Base-by-base conservation (phyloP, 2,329 filamentous ascomycete genomes). In the Lasiodiplodia gonubiensis region DNA sequence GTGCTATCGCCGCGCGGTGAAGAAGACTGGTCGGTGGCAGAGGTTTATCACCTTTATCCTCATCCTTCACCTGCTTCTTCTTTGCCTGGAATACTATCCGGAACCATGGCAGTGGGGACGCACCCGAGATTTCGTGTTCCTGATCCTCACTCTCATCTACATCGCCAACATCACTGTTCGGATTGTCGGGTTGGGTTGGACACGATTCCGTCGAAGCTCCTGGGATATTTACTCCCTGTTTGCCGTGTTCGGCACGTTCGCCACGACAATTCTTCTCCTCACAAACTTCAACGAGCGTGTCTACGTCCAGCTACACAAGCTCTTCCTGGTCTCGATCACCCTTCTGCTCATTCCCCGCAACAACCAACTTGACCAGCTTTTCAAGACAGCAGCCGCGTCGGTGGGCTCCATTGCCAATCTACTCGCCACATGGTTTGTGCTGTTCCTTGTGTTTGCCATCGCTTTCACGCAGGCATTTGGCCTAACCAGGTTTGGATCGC, bases 351-450 rank as follows among this genome's bases (percentile, higher is more conserved):
- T 99, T 69, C 95, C 95, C 1, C 88, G 96, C 63, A 99, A 99
- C 77, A 96, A 99, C 73, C 94, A 97, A 60, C 86, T 99, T 25
- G 96, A 99, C 76, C 95, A 99, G 77, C 88, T 99, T 0, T 99
- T 99, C 88, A 99, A 99, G 80, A 99, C 96, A 1, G 96, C 94
- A 0, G 95, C 95, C 12, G 95, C 94, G 64, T 97, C 92, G 88
- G 81, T 99, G 72, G 90, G 92, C 2, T 89, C 92, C 21, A 99
- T 99, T 72, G 88, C 91, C 68, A 99, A 97, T 75, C 84, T 99
- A 52, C 83, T 99, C 48, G 94, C 94, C 1, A 99, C 96, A 0
- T 99, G 95, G 95, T 92, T 98, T 70, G 93, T 99, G 2, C 88
- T 99, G 69, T 99, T 98, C 81, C 83, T 99, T 53, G 93, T 97